A percentile compares a stretch with the other conserved stretches of the same genome.
Conservation (phyloP, 1,139 yeast species). For the Candida sp. region DNA sequence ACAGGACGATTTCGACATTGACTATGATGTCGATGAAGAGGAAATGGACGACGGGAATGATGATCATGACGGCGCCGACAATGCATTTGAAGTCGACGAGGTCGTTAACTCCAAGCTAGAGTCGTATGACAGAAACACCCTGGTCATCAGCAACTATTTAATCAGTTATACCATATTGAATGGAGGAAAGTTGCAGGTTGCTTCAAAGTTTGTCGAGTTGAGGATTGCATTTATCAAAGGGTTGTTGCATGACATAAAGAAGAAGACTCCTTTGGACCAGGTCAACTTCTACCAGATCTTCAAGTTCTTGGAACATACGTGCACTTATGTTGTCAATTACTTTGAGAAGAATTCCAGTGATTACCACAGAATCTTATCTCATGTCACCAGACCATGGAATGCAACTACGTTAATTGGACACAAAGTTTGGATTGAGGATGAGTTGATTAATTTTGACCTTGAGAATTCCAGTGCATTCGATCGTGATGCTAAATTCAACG, state of each 20-base stretch:
- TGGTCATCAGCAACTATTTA: conserved; percentile 39
- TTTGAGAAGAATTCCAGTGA: conserved; percentile 25
- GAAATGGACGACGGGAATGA: conserved; percentile 22
- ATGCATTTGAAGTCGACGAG: conserved; percentile 11
- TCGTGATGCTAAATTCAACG: conserved; percentile 1
- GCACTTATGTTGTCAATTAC: conserved; percentile 27
- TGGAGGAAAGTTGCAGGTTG: conserved; percentile 18
- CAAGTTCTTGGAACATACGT: conserved; percentile 40
- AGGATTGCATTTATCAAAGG: conserved; percentile 24
- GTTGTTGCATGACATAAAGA: conserved; percentile 15
- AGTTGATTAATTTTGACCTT: conserved; percentile 16
- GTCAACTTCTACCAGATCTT: conserved; percentile 32
- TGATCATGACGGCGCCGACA: conserved; percentile 19
- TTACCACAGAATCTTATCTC: conserved; percentile 21
- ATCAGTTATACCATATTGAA: conserved; percentile 36
- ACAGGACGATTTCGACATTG: conserved; percentile 16
- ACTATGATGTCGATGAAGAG: conserved; percentile 14
- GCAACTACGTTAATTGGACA: conserved; percentile 33
- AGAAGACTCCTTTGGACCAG: conserved; percentile 7
- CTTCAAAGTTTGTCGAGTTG: conserved; percentile 28
- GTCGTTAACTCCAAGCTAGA: conserved; percentile 11
- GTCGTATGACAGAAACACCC: conserved; percentile 23
- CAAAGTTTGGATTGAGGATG: conserved; percentile 31
- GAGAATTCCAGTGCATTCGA: background rate
- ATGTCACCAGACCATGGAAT: conserved; percentile 30